Base-by-base conservation (phyloP, 202 grass and related monocot genomes). In the Hordeum pubiflorum region DNA sequence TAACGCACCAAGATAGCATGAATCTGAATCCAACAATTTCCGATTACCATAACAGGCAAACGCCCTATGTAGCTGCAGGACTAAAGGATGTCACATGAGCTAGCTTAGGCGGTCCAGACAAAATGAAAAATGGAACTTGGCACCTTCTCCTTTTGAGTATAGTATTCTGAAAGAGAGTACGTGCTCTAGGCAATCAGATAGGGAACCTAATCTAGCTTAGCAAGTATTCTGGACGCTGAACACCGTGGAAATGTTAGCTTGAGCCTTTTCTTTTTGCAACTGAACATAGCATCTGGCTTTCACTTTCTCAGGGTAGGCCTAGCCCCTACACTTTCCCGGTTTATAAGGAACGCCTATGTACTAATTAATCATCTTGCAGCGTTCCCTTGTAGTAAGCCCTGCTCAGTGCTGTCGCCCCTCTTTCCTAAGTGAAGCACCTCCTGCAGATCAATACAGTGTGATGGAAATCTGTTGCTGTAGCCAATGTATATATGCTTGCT, bases 131-230 rank as follows among this genome's bases (percentile, higher is more conserved):
- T 9, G 17, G 12, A 37, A 58, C 32, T 59, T 33, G 15, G 43
- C 43, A 48, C 43, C 43, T 48, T 48, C 43, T 15, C 13, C 43
- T 6, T 48, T 48, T 48, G 43, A 48, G 13, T 6, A 48, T 15
- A 15, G 13, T 15, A 48, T 48, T 48, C 13, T 48, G 5, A 15
- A 48, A 15, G 43, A 15, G 13, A 48, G 13, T 48, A 48, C 12
- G 77, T 89, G 71, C 63, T 81, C 43, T 85, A 89, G 87, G 57
- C 64, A 85, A 89, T 85, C 44, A 89, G 44, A 71, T 72, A 81
- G 77, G 63, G 55, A 85, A 23, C 56, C 54, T 50, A 48, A 48
- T 48, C 1, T 76, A 87, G 36, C n/a, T 82, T 48, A 57, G 62
- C 29, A 34, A 50, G 14, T 15, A 3, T 33, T 1, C 23, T 46